Evolutionary conservation across 2,329 filamentous ascomycete species (phyloP), one percentile per base, ranked within the genome.

Genomic region (Diaporthe vexans): DNA sequence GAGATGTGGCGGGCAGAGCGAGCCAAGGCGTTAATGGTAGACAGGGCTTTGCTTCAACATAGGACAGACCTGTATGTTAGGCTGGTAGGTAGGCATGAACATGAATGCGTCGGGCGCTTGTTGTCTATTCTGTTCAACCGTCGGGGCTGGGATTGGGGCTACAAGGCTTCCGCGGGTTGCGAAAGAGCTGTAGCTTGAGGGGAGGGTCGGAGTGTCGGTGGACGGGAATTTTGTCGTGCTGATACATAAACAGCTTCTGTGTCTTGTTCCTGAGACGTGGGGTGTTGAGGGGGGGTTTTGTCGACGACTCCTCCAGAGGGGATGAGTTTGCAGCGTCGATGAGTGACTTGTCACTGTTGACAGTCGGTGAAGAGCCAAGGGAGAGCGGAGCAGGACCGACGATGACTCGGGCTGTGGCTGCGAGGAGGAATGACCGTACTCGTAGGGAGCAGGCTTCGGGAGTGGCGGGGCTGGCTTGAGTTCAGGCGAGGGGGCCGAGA

Each of bases 131-230:
- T 78, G 78, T 87, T 95, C 95, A 98, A 90, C 95, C 96, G 94
- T 97, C 96, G 82, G 94, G 95, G 88, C 92, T 93, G 86, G 95
- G 93, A 87, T 95, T 92, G 85, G 91, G 91, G 89, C 94, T 95
- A 94, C 94, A 94, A 90, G 92, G 94, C 92, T 94, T 97, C 91
- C 94, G 93, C 92, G 92, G 90, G 94, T 94, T 95, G 91, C 95
- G 95, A 94, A 97, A 97, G 91, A 93, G 90, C 91, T 95, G 95
- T 94, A 97, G 94, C 94, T 95, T 94, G 90, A 94, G 92, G 90
- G 94, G 94, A 91, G 93, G 92, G 74, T 72, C 74, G 88, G 93
- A 92, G 93, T 96, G 93, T 94, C 93, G 94, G 92, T 94, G 95
- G 92, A 95, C 92, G 94, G 94, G 91, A 91, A 91, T 91, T 83